Base-by-base conservation (phyloP, 2,329 filamentous ascomycete genomes). In the Cordyceps tenuipes region DNA sequence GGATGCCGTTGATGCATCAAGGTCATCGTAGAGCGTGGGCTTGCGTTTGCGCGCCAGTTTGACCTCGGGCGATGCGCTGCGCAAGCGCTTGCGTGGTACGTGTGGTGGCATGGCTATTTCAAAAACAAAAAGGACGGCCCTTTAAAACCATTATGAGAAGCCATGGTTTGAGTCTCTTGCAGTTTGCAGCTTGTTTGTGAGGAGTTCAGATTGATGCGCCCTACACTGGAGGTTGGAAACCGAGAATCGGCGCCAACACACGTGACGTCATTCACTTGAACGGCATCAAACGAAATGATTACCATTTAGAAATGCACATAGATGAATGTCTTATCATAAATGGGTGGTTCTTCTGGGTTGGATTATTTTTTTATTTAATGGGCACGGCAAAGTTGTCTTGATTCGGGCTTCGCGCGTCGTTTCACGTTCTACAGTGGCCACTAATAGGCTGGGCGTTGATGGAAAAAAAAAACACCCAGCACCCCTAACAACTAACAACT, bases 41-140 rank as follows among this genome's bases (percentile, higher is more conserved):
- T 83, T 87, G 57, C 82, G 78, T 59, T 62, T 62, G 59, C 53
- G 59, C 26, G 26, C 50, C 49, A 64, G 75, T 68, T 53, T 69
- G 34, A 59, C 49, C 29, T 66, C 61, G 47, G 66, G 64, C 47
- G 67, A 68, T 21, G 67, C 66, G 0, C 69, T 81, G 62, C 79
- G 82, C 65, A 84, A 67, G 62, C 86, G 82, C 74, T 91, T 91
- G 66, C 85, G 84, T 53, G 85, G 79, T 17, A 89, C 78, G 64
- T 82, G 75, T 26, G 88, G 87, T 67, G 88, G 86, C 87, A 91
- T 91, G 46, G 53, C 71, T 57, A 54, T 34, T 29, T 21, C 50
- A 31, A 31, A 23, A 48, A 12, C n/a, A 6, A 6, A 34, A 4
- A 15, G 15, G 21, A 3, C n/a, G 12, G 5, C 12, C 8, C 21